Percentiles rank a stretch among this genome's conserved stretches.
Conservation (phyloP, 2,329 filamentous ascomycete species). For the Fusarium redolens region DNA sequence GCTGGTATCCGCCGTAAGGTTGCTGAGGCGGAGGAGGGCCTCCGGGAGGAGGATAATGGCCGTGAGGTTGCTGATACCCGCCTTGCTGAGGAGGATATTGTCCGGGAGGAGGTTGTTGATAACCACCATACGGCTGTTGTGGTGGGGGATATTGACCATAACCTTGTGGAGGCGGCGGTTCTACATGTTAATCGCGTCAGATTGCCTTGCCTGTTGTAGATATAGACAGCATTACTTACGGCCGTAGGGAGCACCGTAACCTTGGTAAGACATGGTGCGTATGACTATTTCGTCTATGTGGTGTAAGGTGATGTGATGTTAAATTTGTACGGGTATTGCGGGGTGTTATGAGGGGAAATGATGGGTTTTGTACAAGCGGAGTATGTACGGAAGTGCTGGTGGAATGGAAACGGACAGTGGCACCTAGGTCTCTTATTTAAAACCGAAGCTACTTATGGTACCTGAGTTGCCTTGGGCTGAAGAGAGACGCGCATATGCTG, state of each 20-base stretch:
- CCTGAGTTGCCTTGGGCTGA: conserved; percentile 19
- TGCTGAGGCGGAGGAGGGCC: conserved; percentile 46
- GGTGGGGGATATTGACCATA: conserved; percentile 53
- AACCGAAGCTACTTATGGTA: not conserved
- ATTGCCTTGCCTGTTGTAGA: not conserved
- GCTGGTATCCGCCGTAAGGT: conserved; percentile 49
- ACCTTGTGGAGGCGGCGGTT: conserved; percentile 52
- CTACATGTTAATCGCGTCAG: conserved; percentile 23
- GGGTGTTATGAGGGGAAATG: conserved; percentile 17
- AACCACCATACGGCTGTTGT: conserved; percentile 47
- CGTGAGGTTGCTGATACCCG: conserved; percentile 51
- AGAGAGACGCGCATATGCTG: conserved; percentile 24
- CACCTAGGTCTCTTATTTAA: conserved; percentile 31
- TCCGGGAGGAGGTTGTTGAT: conserved; percentile 51
- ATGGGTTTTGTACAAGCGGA: conserved; percentile 16
- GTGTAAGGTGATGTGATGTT: conserved; percentile 1
- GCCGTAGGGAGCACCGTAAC: conserved; percentile 48
- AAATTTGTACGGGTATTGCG: conserved; percentile 15
- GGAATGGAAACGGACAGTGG: conserved; percentile 16
- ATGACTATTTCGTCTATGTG: conserved; percentile 21
- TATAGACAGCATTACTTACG: conserved; percentile 47
- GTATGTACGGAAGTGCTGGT: not conserved
- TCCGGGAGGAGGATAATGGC: conserved; percentile 49
- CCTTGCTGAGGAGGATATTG: conserved; percentile 47
- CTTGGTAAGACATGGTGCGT: conserved; percentile 52